These are phyloP conservation scores for Tolypocladium guangdongense DNA, from an alignment of 2,329 filamentous ascomycete species.

Conservation along the genomic window DNA sequence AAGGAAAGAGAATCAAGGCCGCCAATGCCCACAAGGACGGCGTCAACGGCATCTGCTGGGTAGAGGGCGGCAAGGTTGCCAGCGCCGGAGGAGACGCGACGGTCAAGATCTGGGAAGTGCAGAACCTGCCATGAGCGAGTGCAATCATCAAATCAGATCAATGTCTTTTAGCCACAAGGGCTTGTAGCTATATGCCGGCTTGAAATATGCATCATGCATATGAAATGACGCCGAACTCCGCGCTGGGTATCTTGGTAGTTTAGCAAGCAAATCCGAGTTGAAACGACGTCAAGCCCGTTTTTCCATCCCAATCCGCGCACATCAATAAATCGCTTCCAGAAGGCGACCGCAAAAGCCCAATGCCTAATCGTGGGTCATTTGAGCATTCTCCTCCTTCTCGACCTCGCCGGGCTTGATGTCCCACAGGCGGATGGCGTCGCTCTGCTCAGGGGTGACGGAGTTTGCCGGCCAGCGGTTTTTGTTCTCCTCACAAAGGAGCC, in stretches of 20 bases:
- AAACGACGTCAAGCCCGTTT: no score
- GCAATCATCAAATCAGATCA: background rate
- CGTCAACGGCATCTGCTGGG: conserved; percentile 79
- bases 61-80: conserved; percentile 57
- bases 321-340: background rate
- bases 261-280: background rate
- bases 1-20: conserved; percentile 74
- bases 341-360: conserved; percentile 7
- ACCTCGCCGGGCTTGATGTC: conserved; percentile 21
- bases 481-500: conserved; percentile 24
- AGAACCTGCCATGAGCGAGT: conserved; percentile 20
- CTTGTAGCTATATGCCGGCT: background rate
- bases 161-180: background rate
- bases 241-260: background rate
- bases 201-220: background rate
- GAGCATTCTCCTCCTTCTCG: conserved; percentile 22
- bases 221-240: background rate
- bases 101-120: conserved; percentile 69
- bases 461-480: conserved; percentile 23
- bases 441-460: conserved; percentile 5
- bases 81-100: conserved; percentile 80
- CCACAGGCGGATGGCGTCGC: conserved; percentile 19
- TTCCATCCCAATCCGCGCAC: background rate
- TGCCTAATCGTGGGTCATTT: conserved; percentile 29
- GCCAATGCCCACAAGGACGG: conserved; percentile 93